Evolutionary conservation across 1,284 basidiomycete genomes (phyloP).

Genomic region (Austroboletus novae-zelandiae): DNA sequence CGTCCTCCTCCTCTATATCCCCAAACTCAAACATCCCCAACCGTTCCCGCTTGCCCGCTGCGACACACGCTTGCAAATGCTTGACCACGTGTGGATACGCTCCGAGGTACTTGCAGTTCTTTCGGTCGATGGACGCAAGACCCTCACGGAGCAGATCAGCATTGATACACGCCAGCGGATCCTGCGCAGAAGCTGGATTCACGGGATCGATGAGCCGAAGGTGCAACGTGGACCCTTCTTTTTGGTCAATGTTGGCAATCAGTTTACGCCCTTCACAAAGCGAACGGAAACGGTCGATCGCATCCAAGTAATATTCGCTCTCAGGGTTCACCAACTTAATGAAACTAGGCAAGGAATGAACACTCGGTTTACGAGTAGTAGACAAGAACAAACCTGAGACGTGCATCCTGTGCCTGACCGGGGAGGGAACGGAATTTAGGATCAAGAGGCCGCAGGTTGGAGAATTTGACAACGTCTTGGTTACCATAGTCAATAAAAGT

Average conservation of each 20-base stretch:
- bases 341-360: slow-evolving; percentile 53
- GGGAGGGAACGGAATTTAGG: slow-evolving; percentile 81
- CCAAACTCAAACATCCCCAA: slow-evolving; percentile 88
- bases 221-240: slow-evolving; percentile 75
- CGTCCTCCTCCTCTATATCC: slow-evolving; percentile 78
- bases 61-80: slow-evolving; percentile 61
- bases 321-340: slow-evolving; percentile 76
- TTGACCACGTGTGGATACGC: slow-evolving; percentile 71
- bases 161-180: slow-evolving; percentile 79
- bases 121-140: slow-evolving; percentile 75
- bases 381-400: slow-evolving; percentile 55
- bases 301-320: slow-evolving; percentile 84
- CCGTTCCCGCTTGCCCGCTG: slow-evolving; percentile 71
- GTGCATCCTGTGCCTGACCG: slow-evolving; percentile 81
- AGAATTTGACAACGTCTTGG: slow-evolving; percentile 79
- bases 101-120: slow-evolving; percentile 69
- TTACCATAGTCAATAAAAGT: slow-evolving; percentile 90
- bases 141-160: slow-evolving; percentile 81
- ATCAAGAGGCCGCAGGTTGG: slow-evolving; percentile 79
- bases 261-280: slow-evolving; percentile 88
- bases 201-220: slow-evolving; percentile 85
- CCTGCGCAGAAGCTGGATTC: slow-evolving; percentile 63
- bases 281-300: slow-evolving; percentile 79
- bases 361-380: background rate
- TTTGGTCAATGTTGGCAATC: slow-evolving; percentile 86